Evolutionary conservation across 1,284 basidiomycete genomes (phyloP).

Genomic region (Irpex rosettiformis): DNA sequence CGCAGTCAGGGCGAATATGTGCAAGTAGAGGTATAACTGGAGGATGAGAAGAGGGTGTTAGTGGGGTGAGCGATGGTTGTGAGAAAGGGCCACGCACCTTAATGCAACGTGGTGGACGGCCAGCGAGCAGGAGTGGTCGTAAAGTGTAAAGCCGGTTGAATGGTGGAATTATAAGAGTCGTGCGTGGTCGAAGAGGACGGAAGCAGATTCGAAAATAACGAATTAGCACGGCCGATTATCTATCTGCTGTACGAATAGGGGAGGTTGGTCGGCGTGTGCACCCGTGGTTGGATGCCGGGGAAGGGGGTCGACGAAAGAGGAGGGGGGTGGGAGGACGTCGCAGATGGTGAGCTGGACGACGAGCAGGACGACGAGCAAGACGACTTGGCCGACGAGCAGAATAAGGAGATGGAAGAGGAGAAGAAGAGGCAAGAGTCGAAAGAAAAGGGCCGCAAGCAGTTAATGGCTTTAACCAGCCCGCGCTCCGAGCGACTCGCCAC

Average conservation of each 20-base stretch:
- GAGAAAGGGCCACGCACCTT: neutral
- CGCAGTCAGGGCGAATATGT: conserved; percentile 13
- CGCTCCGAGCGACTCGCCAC: conserved; percentile 7
- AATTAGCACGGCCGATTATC: conserved; percentile 8
- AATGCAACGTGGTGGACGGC: conserved; percentile 3
- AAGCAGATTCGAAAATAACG: conserved; percentile 7
- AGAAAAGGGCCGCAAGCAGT: neutral
- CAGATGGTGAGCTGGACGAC: neutral
- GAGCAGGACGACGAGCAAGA: neutral
- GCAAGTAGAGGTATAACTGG: conserved; percentile 1
- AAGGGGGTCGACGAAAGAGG: conserved; percentile 1
- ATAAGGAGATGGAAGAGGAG: neutral
- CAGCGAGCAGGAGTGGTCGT: conserved; percentile 1
- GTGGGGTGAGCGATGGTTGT: neutral
- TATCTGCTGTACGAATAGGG: conserved; percentile 4
- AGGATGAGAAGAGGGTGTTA: neutral
- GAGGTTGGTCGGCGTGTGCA: conserved; percentile 1
- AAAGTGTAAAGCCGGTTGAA: neutral
- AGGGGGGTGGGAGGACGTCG: neutral
- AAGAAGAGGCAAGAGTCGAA: conserved; percentile 1
- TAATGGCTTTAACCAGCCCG: neutral
- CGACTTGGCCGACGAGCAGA: neutral
- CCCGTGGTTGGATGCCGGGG: neutral
- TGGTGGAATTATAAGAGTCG: neutral
- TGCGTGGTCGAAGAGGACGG: neutral